These are phyloP conservation scores for Penicillium pulvis DNA, from an alignment of 495 filamentous ascomycete genomes.

Conservation along the genomic window DNA sequence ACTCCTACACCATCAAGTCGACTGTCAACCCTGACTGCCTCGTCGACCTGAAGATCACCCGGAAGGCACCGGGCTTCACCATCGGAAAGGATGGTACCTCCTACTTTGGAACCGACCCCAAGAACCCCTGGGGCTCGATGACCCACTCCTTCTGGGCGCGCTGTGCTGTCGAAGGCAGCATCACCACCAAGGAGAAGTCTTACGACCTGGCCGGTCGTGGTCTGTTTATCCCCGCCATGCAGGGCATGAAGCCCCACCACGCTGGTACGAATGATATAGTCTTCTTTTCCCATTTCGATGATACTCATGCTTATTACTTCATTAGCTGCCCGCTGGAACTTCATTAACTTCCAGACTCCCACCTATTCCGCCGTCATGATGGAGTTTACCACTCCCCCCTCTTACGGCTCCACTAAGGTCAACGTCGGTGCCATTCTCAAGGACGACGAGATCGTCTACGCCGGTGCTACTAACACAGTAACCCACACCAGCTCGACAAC, in stretches of 20 bases:
- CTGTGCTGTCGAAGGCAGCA: conserved; percentile 75
- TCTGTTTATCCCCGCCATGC: conserved; percentile 78
- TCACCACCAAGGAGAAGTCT: conserved; percentile 81
- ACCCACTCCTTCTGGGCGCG: conserved; percentile 91
- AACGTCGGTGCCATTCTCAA: conserved; percentile 80
- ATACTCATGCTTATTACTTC: conserved; percentile 1
- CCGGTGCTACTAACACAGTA: conserved; percentile 60
- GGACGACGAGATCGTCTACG: conserved; percentile 77
- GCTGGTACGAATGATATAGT: conserved; percentile 56
- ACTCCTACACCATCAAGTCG: conserved; percentile 81
- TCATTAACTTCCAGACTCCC: conserved; percentile 85
- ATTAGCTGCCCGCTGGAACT: conserved; percentile 87
- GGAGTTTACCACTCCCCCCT: conserved; percentile 94
- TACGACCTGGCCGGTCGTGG: conserved; percentile 79
- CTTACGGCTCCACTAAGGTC: conserved; percentile 87
- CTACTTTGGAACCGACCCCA: conserved; percentile 79
- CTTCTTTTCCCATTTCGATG: not conserved
- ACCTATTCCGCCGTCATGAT: conserved; percentile 88
- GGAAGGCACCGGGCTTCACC: conserved; percentile 76
- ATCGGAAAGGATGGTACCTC: conserved; percentile 85
- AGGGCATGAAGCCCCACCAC: conserved; percentile 99
- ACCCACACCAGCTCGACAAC: conserved; percentile 67
- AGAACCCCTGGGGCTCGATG: conserved; percentile 90
- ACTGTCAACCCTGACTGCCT: conserved; percentile 72
- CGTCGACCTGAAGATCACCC: conserved; percentile 81